Evolutionary conservation across 805 yeast species (phyloP), one percentile per base, ranked within the genome.

Genomic region (Metschnikowia drakensbergensis): DNA sequence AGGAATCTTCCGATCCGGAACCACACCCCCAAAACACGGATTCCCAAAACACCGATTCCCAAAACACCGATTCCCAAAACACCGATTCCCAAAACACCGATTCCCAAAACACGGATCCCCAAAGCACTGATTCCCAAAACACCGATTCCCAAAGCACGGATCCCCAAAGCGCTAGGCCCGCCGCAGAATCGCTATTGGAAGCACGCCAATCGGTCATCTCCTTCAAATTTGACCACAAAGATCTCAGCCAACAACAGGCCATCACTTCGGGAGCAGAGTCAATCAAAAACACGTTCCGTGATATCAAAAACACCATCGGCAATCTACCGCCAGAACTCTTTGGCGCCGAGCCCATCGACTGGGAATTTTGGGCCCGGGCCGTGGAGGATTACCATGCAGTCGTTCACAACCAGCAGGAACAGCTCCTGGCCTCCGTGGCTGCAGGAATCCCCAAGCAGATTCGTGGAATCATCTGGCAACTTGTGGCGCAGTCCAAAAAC

Each of bases 381-480:
- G 88, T 89, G 3, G 82, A 85, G 53, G 86, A 90, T 63, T 88
- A 89, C 60, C 74, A 82, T n/a, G 61, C 66, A 0, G 82, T 86
- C 6, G 90, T 90, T 1, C 72, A 77, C 45, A 69, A 76, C 22
- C 81, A 81, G 26, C 83, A 91, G 0, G 76, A 76, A 10, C 74
- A 74, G 53, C 73, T 92, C 49, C 77, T 83, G 40, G 62, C 67
- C 34, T 82, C 86, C 38, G 79, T 94, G 17, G 54, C 60, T 8
- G 69, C 71, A 7, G 98, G 98, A 42, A 83, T 92, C 36, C 98
- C 99, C 10, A 70, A 77, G 39, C 94, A 86, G 54, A 75, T 92
- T 44, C 74, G 98, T 54, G 96, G 97, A 2, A 82, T 91, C 54
- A 79, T 92, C 22, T 92, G 99, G 99, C 97, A 91, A 68, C 72